Conservation (phyloP, 352 stramenopile species). For the Phytophthora melonis region DNA sequence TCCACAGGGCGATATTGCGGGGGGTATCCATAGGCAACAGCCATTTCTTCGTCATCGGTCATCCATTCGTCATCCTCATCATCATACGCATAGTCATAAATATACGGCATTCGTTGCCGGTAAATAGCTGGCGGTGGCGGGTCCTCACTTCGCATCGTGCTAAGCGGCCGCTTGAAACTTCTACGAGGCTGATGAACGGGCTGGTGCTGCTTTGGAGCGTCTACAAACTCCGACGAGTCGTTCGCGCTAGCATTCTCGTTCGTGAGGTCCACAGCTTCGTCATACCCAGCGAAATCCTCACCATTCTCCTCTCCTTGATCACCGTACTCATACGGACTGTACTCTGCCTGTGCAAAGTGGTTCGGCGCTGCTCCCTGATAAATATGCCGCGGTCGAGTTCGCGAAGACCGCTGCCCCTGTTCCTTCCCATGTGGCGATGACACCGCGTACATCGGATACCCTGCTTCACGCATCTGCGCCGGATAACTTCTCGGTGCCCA, state of each 20-base stretch:
- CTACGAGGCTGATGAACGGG: constrained; percentile 26
- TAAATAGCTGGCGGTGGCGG: constrained; percentile 37
- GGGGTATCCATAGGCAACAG: constrained; percentile 31
- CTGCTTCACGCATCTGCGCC: constrained; percentile 15
- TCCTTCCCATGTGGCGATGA: constrained; percentile 11
- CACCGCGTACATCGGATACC: constrained; percentile 28
- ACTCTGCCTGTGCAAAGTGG: constrained; percentile 25
- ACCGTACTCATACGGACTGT: constrained; percentile 27
- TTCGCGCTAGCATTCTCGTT: constrained; percentile 18
- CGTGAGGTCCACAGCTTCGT: constrained; percentile 27
- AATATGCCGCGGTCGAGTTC: constrained; percentile 14
- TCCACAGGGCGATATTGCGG: constrained; percentile 25
- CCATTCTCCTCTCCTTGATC: constrained; percentile 9
- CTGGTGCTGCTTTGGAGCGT: constrained; percentile 21
- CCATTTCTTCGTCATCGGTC: constrained; percentile 42
- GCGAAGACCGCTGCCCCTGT: constrained; percentile 12
- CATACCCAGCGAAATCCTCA: constrained; percentile 15
- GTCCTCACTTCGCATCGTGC: constrained; percentile 27
- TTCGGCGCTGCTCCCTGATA: constrained; percentile 24
- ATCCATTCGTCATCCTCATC: constrained; percentile 50
- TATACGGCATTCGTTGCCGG: constrained; percentile 40
- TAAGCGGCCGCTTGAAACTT: constrained; percentile 37
- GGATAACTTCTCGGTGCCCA: constrained; percentile 28
- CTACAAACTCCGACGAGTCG: constrained; percentile 14
- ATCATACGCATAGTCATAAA: constrained; percentile 48